These are phyloP conservation scores for Knoxdaviesia proteae DNA, from an alignment of 2,329 filamentous ascomycete genomes.

Conservation along the genomic window DNA sequence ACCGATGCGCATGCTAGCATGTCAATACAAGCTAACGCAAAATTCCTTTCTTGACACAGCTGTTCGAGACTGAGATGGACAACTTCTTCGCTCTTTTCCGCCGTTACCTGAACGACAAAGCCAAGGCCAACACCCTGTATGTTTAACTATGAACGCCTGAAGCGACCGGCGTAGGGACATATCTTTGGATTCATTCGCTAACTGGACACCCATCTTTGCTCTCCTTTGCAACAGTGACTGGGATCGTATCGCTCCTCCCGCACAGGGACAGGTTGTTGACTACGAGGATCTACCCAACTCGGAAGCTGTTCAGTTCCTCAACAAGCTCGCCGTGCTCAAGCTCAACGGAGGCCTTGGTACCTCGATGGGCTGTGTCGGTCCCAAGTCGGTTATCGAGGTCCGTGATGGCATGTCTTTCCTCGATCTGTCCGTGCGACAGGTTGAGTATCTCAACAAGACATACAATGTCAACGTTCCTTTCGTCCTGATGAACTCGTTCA, in stretches of 20 bases:
- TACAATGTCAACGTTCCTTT: slow-evolving; percentile 96
- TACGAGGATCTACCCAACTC: slow-evolving; percentile 80
- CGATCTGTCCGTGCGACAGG: slow-evolving; percentile 93
- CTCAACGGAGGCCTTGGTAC: slow-evolving; percentile 98
- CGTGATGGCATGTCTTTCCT: slow-evolving; percentile 99
- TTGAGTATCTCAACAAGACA: slow-evolving; percentile 96
- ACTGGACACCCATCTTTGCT: slow-evolving; percentile 3
- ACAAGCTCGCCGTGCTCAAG: slow-evolving; percentile 96
- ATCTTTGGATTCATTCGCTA: slow-evolving; percentile 4
- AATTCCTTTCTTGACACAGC: slow-evolving; percentile 20
- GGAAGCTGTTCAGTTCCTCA: slow-evolving; percentile 82
- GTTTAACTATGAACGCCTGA: slow-evolving; percentile 11
- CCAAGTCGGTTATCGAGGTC: slow-evolving; percentile 98
- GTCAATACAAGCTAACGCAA: slow-evolving; percentile 2
- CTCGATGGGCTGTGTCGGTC: slow-evolving; percentile 97
- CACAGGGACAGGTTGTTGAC: slow-evolving; percentile 81
- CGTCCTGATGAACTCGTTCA: slow-evolving; percentile 99
- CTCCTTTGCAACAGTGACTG: slow-evolving; percentile 46
- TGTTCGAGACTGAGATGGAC: slow-evolving; percentile 99
- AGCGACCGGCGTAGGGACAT: neutral
- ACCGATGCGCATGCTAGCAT: neutral
- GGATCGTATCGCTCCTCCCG: slow-evolving; percentile 89
- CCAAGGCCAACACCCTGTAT: slow-evolving; percentile 80
- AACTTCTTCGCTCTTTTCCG: slow-evolving; percentile 99
- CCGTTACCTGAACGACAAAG: slow-evolving; percentile 95